These are phyloP conservation scores for Diplodia intermedia DNA, from an alignment of 2,329 filamentous ascomycete genomes.

Conservation along the genomic window DNA sequence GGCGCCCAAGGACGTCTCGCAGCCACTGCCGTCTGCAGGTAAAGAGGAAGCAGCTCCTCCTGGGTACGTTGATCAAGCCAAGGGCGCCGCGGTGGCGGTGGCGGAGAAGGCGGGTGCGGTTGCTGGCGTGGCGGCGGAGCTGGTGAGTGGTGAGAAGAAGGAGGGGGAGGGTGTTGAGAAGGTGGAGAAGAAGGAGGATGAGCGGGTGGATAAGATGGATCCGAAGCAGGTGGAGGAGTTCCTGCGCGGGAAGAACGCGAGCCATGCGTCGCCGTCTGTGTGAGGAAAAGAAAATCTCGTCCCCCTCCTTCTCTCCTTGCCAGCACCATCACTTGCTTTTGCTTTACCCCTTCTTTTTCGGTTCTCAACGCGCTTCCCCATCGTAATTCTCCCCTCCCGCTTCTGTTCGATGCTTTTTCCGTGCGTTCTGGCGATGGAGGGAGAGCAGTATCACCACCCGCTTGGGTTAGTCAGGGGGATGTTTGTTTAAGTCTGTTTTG, in stretches of 20 bases:
- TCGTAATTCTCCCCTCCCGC: neutral
- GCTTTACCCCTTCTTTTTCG: neutral
- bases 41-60: conserved; percentile 39
- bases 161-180: conserved; percentile 6
- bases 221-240: conserved; percentile 44
- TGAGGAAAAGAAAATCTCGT: neutral
- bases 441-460: neutral
- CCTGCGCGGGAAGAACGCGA: conserved; percentile 41
- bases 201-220: conserved; percentile 43
- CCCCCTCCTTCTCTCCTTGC: neutral
- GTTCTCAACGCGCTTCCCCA: neutral
- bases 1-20: conserved; percentile 54
- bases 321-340: no score
- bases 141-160: conserved; percentile 39
- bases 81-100: conserved; percentile 43
- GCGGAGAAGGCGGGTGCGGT: conserved; percentile 44
- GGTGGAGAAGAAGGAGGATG: conserved; percentile 33
- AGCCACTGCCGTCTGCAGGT: conserved; percentile 37
- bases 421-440: neutral
- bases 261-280: neutral
- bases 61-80: conserved; percentile 53
- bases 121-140: conserved; percentile 43
- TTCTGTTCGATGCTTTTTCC: neutral
- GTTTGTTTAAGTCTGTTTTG: neutral
- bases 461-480: neutral